phyloP scores from a whole-genome alignment of 2,329 filamentous ascomycete species.

The Colletotrichum godetiae region DNA sequence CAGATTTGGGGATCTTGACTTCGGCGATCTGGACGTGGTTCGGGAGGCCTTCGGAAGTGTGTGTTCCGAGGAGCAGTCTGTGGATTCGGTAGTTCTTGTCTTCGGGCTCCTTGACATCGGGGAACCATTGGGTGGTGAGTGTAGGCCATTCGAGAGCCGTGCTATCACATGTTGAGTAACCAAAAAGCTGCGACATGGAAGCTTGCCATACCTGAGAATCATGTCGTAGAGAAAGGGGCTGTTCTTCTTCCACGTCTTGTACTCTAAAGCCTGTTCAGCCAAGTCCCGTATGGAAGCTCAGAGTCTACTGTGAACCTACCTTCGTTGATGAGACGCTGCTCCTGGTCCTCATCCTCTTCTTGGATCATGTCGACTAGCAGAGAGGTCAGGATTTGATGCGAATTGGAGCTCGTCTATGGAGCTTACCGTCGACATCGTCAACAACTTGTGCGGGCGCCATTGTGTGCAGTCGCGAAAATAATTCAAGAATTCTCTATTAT shows the following conservation, averaged over 20 bases:
- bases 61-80: conserved; percentile 91
- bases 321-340: conserved; percentile 95
- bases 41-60: conserved; percentile 85
- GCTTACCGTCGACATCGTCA: conserved; percentile 62
- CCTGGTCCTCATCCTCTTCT: conserved; percentile 77
- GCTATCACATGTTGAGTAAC: conserved; percentile 51
- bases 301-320: conserved; percentile 56
- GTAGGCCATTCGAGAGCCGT: conserved; percentile 98
- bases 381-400: conserved; percentile 34
- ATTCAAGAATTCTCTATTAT: neutral
- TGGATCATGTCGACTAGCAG: conserved; percentile 61
- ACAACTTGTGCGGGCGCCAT: conserved; percentile 62
- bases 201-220: conserved; percentile 77
- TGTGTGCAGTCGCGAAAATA: neutral
- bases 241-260: conserved; percentile 99
- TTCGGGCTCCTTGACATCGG: conserved; percentile 88
- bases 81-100: conserved; percentile 90
- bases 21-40: conserved; percentile 97
- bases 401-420: conserved; percentile 1
- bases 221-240: conserved; percentile 98
- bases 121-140: conserved; percentile 97
- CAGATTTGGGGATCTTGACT: conserved; percentile 88
- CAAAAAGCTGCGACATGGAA: neutral
- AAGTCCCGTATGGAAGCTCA: neutral
- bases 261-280: conserved; percentile 69